These are phyloP conservation scores for Fusarium haematococcum DNA, from an alignment of 2,329 filamentous ascomycete species.

Conservation along the genomic window DNA sequence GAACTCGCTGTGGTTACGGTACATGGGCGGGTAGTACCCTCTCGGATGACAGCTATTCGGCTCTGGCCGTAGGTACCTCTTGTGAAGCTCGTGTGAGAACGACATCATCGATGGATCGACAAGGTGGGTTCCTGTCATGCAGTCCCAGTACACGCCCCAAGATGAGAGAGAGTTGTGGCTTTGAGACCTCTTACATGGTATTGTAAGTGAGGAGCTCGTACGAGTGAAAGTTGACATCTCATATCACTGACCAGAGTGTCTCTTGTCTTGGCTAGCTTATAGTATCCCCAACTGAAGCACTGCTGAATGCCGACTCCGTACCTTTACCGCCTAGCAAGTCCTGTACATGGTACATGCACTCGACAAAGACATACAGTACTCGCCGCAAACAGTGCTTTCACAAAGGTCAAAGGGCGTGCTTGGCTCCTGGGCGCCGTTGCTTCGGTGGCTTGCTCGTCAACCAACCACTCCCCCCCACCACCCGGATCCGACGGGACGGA, in stretches of 20 bases:
- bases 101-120: slow-evolving; percentile 33
- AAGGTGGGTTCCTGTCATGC: not conserved
- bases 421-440: not conserved
- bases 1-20: not conserved
- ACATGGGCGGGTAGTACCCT: slow-evolving; percentile 1
- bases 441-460: not conserved
- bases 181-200: not conserved
- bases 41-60: not conserved
- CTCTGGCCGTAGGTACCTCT: slow-evolving; percentile 3
- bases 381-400: not conserved
- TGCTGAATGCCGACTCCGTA: not conserved
- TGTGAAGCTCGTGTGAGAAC: not conserved
- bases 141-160: not conserved
- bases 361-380: not conserved
- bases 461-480: slow-evolving; percentile 1
- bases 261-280: not conserved
- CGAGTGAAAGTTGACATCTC: not conserved
- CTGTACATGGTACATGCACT: not conserved
- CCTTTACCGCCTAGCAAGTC: not conserved
- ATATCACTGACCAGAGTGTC: not conserved
- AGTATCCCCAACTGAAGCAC: not conserved
- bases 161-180: not conserved
- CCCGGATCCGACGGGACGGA: slow-evolving; percentile 18
- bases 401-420: not conserved
- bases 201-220: not conserved